Evolutionary conservation across 257 asterid genomes (phyloP).

Genomic region (Ehretia macrophylla): DNA sequence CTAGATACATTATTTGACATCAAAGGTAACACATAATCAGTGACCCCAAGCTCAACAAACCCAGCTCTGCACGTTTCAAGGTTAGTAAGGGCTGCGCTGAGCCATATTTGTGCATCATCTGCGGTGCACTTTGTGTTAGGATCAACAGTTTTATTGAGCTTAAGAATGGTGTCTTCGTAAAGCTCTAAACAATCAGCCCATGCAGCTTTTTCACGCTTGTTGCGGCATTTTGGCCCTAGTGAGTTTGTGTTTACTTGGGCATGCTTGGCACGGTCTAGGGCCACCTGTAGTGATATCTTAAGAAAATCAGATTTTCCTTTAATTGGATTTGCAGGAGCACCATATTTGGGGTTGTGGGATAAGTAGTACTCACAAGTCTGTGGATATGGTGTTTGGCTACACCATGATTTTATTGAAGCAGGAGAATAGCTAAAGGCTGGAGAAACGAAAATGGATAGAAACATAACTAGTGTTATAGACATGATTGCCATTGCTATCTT

Average conservation of each 20-base stretch:
- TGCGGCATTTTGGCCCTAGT: constrained; percentile 56
- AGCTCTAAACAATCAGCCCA: constrained; percentile 83
- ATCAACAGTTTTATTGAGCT: constrained; percentile 46
- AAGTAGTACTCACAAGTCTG: constrained; percentile 59
- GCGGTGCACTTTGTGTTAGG: constrained; percentile 32
- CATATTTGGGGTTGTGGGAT: constrained; percentile 39
- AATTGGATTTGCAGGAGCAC: constrained; percentile 18
- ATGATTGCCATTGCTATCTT: constrained; percentile 1
- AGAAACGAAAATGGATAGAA: constrained; percentile 1
- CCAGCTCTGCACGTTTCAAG: constrained; percentile 64
- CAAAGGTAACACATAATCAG: constrained; percentile 32
- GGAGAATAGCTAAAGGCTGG: constrained; percentile 19
- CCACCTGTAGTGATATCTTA: constrained; percentile 42
- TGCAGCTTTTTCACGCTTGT: constrained; percentile 55
- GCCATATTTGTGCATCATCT: constrained; percentile 67
- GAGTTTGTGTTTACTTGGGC: constrained; percentile 28
- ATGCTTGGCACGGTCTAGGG: constrained; percentile 56
- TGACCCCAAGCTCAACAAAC: constrained; percentile 49
- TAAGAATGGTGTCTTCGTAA: constrained; percentile 36
- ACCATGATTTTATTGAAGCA: constrained; percentile 47
- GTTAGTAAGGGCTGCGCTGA: constrained; percentile 73
- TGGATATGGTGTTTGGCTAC: constrained; percentile 75
- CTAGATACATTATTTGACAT: constrained; percentile 51
- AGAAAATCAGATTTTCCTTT: constrained; percentile 55
- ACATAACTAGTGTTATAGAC: neutral